phyloP scores from a whole-genome alignment of 495 filamentous ascomycete species.

The Penicillium manginii region DNA sequence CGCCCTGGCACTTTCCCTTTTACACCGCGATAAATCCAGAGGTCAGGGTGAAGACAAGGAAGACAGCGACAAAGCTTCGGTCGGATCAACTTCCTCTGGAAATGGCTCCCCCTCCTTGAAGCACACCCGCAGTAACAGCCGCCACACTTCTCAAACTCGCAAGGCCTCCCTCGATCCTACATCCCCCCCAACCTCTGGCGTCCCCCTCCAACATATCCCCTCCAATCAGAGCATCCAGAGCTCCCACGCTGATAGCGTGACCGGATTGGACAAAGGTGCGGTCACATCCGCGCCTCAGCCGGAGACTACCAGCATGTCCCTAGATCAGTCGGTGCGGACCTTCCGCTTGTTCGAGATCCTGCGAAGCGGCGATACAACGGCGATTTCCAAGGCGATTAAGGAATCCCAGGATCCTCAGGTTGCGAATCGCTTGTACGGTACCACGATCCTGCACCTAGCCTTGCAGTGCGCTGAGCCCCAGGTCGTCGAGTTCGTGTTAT shows the following conservation, averaged over 20 bases:
- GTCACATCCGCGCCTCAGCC: conserved; percentile 26
- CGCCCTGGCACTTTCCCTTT: conserved; percentile 53
- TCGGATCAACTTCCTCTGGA: conserved; percentile 28
- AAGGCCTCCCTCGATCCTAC: conserved; percentile 29
- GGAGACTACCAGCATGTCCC: conserved; percentile 54
- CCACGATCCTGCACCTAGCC: conserved; percentile 87
- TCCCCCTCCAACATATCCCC: conserved; percentile 29
- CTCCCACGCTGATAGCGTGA: conserved; percentile 4
- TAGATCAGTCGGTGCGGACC: conserved; percentile 91
- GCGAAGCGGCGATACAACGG: conserved; percentile 84
- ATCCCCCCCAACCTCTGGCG: conserved; percentile 29
- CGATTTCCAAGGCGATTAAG: conserved; percentile 85
- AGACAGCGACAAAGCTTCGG: conserved; percentile 36
- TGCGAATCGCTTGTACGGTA: conserved; percentile 66
- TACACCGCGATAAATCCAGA: conserved; percentile 55
- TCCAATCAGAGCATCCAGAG: conserved; percentile 28
- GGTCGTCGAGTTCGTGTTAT: conserved; percentile 95
- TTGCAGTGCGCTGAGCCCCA: conserved; percentile 95
- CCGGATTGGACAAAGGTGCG: conserved; percentile 35
- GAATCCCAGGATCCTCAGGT: conserved; percentile 60
- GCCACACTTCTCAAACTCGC: conserved; percentile 27
- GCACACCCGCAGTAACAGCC: conserved; percentile 37
- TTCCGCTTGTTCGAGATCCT: conserved; percentile 94
- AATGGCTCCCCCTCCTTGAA: conserved; percentile 34
- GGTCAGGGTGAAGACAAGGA: conserved; percentile 37